Conservation (phyloP, 306 rosid species). For the Dalbergia cultrata region DNA sequence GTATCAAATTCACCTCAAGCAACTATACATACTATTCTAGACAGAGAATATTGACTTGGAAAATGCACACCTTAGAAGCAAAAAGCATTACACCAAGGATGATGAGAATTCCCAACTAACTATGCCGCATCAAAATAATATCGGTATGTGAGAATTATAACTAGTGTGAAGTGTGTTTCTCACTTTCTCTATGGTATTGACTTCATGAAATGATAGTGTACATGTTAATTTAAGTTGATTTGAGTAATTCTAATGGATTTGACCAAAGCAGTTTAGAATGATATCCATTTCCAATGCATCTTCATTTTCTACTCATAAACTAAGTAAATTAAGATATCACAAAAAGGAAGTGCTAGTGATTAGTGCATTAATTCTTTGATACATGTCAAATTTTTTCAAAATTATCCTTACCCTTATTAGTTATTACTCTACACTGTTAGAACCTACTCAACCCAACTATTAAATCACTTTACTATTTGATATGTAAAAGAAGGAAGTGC, state of each 20-base stretch:
- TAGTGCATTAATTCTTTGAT: background rate
- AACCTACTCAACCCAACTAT: background rate
- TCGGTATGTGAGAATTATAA: slow-evolving; percentile 48
- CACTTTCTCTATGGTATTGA: background rate
- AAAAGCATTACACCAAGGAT: slow-evolving; percentile 54
- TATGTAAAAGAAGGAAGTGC: slow-evolving; percentile 66
- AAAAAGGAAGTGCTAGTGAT: background rate
- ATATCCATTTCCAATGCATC: slow-evolving; percentile 38
- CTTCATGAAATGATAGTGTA: background rate
- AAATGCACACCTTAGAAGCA: slow-evolving; percentile 76
- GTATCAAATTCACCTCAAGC: background rate
- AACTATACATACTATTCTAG: slow-evolving; percentile 53
- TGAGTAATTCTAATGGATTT: background rate
- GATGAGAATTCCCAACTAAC: slow-evolving; percentile 50
- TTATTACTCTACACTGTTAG: background rate
- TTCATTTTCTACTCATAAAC: slow-evolving; percentile 30
- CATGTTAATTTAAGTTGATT: background rate
- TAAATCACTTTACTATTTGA: slow-evolving; percentile 6
- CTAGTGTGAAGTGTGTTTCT: background rate
- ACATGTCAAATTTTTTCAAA: background rate
- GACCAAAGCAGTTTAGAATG: background rate
- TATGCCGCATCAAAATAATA: slow-evolving; percentile 53
- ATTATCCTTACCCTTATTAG: background rate
- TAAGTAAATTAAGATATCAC: background rate
- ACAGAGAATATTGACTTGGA: slow-evolving; percentile 85